These are phyloP conservation scores for Cicer pinnatifidum DNA, from an alignment of 306 rosid genomes.

Conservation along the genomic window DNA sequence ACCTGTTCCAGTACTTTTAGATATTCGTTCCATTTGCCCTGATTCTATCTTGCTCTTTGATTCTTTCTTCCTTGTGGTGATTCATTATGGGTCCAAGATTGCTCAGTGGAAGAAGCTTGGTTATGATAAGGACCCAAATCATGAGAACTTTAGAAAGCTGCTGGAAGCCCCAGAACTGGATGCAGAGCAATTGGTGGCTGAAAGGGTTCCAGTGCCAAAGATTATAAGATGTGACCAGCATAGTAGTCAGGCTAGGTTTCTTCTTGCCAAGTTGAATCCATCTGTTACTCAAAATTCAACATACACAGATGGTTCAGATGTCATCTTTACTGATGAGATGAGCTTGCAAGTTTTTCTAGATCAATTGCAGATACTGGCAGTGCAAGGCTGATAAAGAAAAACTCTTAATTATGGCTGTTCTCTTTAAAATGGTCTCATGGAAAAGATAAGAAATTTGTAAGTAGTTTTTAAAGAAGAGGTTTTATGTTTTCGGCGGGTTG, in stretches of 20 bases:
- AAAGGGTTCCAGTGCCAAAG: constrained; percentile 77
- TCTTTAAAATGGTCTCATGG: constrained; percentile 10
- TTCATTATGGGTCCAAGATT: constrained; percentile 82
- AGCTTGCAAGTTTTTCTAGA: constrained; percentile 89
- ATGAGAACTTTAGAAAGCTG: constrained; percentile 79
- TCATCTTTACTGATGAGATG: constrained; percentile 86
- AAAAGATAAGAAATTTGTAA: constrained; percentile 39
- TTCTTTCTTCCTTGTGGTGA: constrained; percentile 85
- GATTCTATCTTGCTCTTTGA: constrained; percentile 86
- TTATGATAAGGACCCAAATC: constrained; percentile 77
- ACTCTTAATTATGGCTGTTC: constrained; percentile 36
- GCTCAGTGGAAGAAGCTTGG: constrained; percentile 89
- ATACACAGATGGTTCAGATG: constrained; percentile 72
- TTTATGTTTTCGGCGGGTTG: constrained; percentile 35
- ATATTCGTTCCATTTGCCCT: constrained; percentile 73
- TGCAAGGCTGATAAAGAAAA: constrained; percentile 64
- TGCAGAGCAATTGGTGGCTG: constrained; percentile 72
- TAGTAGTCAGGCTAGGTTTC: constrained; percentile 90
- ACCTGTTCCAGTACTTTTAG: constrained; percentile 85
- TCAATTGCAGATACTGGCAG: constrained; percentile 83
- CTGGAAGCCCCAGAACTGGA: constrained; percentile 84
- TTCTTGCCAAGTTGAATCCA: constrained; percentile 92
- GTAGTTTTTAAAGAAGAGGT: constrained; percentile 48
- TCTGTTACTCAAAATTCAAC: constrained; percentile 88
- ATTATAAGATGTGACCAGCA: constrained; percentile 86